Percentiles rank a stretch among this genome's conserved stretches.
Conservation (phyloP, 73 alveolate genomes). For the Paramecium tetraurelia region DNA sequence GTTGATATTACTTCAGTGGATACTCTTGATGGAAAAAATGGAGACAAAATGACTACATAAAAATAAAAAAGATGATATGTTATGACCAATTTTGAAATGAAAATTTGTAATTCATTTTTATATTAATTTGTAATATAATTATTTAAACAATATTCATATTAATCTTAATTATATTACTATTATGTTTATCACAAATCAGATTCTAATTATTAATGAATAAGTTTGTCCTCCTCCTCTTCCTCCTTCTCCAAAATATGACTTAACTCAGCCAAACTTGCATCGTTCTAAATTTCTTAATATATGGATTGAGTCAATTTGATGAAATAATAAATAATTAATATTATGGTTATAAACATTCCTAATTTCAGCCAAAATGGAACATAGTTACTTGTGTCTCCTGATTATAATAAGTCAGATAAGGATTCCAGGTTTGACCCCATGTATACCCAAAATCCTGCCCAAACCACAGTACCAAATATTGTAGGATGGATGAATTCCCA, state of each 20-base stretch:
- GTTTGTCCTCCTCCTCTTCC: neutral
- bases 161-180: neutral
- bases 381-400: constrained; percentile 30
- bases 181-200: neutral
- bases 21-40: neutral
- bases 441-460: constrained; percentile 42
- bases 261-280: constrained; percentile 7
- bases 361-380: constrained; percentile 18
- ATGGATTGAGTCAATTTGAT: neutral
- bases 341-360: neutral
- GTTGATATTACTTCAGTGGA: neutral
- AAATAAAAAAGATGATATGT: neutral
- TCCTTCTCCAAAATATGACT: constrained; percentile 36
- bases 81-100: neutral
- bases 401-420: neutral
- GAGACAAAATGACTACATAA: neutral
- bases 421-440: constrained; percentile 17
- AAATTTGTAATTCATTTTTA: neutral
- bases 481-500: neutral
- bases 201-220: neutral
- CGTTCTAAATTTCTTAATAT: constrained; percentile 2
- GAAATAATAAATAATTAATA: neutral
- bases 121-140: neutral
- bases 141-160: neutral
- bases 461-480: constrained; percentile 35